Base-by-base conservation (phyloP, 2,329 filamentous ascomycete species). In the Colletotrichum simmondsii region DNA sequence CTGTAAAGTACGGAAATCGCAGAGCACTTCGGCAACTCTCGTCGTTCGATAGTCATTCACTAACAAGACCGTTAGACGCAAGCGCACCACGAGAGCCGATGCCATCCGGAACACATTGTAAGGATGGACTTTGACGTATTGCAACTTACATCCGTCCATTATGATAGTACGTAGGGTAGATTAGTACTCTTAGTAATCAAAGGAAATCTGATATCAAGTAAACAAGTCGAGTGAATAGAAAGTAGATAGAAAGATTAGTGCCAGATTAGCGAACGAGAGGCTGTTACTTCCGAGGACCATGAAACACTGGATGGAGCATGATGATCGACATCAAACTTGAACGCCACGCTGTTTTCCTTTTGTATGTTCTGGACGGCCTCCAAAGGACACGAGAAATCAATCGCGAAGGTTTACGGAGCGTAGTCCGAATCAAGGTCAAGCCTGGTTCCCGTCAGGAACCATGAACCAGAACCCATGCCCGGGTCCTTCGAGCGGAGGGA, bases 1-100 rank as follows among this genome's bases (percentile, higher is more conserved):
- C 79, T 92, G 91, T 30, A 92, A 84, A 56, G 83, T 88, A 74
- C 87, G 87, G 80, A 92, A 92, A 79, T 92, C 90, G 74, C 86
- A 83, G 53, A 92, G 86, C 61, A 92, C 81, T 76, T 92, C 87
- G 80, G 89, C 90, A 78, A 92, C 90, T 75, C 91, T 88, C 67
- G 83, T 85, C 76, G 85, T 87, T 76, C 91, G 87, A 79, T 85
- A 89, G 58, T 89, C 85, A 82, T 92, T 92, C 72, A 91, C 90
- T 92, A 76, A 69, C 57, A 14, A 28, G 7, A 4, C 24, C 2
- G 63, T 74, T 53, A 74, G 71, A 7, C 14, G 5, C 1, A 16
- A 62, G 6, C 22, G 28, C 19, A 26, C 6, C 46, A 71, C 16
- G 6, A n/a, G 16, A 12, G 2, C 7, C 32, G 5, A 4, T 5